Conservation (phyloP, 129 eudicot genomes). For the Flaveria brownii region DNA sequence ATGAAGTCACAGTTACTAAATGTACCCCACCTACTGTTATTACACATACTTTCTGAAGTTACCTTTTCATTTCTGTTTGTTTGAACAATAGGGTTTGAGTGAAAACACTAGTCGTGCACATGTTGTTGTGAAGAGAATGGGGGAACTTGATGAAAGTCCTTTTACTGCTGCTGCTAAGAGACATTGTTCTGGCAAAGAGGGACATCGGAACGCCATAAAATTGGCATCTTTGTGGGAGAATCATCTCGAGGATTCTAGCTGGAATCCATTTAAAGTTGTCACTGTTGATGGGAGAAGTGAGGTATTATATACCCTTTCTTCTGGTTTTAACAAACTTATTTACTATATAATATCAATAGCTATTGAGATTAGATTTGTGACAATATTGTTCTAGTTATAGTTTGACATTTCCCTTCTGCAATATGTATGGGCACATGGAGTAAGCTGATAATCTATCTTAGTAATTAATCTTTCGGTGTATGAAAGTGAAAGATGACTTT, state of each 20-base stretch:
- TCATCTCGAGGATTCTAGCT: constrained; percentile 60
- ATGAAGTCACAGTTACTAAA: not conserved
- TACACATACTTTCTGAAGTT: not conserved
- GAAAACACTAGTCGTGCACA: constrained; percentile 23
- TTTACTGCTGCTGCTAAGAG: constrained; percentile 44
- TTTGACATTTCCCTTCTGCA: too few relatives aligned
- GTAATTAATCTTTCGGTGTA: not conserved
- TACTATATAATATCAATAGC: not conserved
- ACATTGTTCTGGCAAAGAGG: constrained; percentile 35
- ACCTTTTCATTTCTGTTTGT: not conserved
- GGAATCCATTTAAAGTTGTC: constrained; percentile 87
- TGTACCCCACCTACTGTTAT: not conserved
- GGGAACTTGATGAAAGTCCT: constrained; percentile 56
- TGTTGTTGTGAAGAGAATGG: constrained; percentile 74
- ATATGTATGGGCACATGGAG: not conserved
- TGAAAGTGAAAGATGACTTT: constrained; percentile 12
- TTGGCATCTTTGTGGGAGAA: constrained; percentile 48
- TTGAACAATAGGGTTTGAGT: constrained; percentile 41
- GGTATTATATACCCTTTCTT: constrained; percentile 31
- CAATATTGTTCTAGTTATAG: too few relatives aligned
- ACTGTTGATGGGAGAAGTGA: constrained; percentile 6
- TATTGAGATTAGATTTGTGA: not conserved
- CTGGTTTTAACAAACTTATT: not conserved
- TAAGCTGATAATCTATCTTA: not conserved
- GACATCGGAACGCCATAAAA: constrained; percentile 35